Conservation (phyloP, 2,329 filamentous ascomycete species). For the Arachnopeziza araneosa region DNA sequence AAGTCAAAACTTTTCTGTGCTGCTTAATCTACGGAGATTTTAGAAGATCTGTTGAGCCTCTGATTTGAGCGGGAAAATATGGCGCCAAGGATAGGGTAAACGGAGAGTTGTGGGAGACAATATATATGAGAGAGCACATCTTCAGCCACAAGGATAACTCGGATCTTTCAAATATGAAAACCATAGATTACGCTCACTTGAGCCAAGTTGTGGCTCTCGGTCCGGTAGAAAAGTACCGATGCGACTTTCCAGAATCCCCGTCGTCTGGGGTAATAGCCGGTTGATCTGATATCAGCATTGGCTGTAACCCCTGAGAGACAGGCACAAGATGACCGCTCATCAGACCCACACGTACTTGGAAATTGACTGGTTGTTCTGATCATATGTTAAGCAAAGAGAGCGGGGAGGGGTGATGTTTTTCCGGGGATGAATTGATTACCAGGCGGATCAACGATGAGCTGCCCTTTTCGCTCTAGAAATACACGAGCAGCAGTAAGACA, state of each 20-base stretch:
- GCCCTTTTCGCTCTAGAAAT: not conserved
- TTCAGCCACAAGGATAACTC: not conserved
- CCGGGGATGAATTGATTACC: not conserved
- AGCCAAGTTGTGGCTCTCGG: conserved; percentile 1
- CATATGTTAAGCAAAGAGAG: not conserved
- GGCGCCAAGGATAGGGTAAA: not conserved
- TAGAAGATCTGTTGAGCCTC: not conserved
- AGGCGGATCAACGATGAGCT: not conserved
- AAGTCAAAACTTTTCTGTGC: not conserved
- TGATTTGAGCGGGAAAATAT: not conserved
- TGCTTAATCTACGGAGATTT: not conserved
- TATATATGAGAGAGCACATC: not conserved
- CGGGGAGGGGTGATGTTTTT: not conserved
- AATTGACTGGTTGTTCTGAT: not conserved
- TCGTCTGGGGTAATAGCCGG: not conserved
- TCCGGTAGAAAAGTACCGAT: conserved; percentile 4
- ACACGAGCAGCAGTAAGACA: not conserved
- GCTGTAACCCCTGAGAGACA: not conserved
- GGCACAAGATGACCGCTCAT: not conserved
- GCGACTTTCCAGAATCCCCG: not conserved
- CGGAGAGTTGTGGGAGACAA: not conserved
- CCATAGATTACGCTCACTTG: not conserved
- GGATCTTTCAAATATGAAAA: not conserved
- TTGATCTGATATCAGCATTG: conserved; percentile 5
- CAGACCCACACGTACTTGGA: not conserved